Base-by-base conservation (phyloP, 2,329 filamentous ascomycete species). In the Thielaviopsis populi region DNA sequence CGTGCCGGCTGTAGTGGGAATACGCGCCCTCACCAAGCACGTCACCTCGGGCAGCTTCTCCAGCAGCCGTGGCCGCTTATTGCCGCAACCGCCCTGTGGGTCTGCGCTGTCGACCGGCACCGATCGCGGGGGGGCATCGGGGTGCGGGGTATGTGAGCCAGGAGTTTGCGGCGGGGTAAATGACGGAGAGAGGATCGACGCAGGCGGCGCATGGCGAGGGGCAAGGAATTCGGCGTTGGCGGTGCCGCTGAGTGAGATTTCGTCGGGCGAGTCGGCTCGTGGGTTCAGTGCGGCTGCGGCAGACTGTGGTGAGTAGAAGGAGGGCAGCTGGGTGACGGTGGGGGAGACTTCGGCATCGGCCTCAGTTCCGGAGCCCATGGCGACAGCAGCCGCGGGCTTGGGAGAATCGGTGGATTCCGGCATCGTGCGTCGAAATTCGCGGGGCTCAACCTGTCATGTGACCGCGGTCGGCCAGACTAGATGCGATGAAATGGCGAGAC, bases 21-120 rank as follows among this genome's bases (percentile, higher is more conserved):
- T 99, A 63, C 94, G 86, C 19, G 94, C 94, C 68, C 94, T 87
- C 59, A 97, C 94, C 68, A 95, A 85, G 76, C 94, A 99, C 72
- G 89, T 85, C n/a, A 99, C 92, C 27, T 88, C 76, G 7, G 92
- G 94, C 1, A 97, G 78, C 15, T 79, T 82, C 68, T 87, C 79
- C 6, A 96, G 82, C 24, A 96, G 79, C 66, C 83, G 85, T 0
- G 90, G 89, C 40, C 81, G 79, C 72, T 85, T 85, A 61, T 77
- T 75, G 33, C 83, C 83, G 68, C 82, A 85, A 59, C 83, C 83
- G 60, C 83, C 83, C 0, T 77, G 77, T 0, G 79, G 78, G 3
- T 80, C 72, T 17, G 78, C 80, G 69, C 80, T 84, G 71, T 86
- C 83, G 48, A 85, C 83, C 1, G 81, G 80, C 7, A 84, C 77